These are phyloP conservation scores for Phytophthora constricta DNA, from an alignment of 352 stramenopile genomes.

Conservation along the genomic window DNA sequence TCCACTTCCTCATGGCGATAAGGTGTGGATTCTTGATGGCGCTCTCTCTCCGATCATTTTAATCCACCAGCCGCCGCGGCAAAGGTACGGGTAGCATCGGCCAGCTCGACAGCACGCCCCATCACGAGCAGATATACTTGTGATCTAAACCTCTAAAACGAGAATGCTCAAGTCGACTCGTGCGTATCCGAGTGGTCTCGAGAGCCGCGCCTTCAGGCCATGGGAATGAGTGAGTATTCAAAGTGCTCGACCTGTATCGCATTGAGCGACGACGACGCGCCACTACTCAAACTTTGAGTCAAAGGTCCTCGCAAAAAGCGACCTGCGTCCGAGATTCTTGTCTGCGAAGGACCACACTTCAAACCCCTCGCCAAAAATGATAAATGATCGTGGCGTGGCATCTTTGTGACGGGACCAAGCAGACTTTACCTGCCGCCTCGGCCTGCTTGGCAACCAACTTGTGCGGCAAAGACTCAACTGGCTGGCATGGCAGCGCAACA, in stretches of 20 bases:
- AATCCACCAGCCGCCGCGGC: not conserved
- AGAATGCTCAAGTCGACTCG: not conserved
- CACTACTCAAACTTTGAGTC: too few species aligned
- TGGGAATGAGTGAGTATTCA: too few species aligned
- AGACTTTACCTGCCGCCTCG: not conserved
- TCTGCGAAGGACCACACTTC: too few species aligned
- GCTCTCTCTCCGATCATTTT: conserved; percentile 2
- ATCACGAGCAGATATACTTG: not conserved
- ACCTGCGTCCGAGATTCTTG: not conserved
- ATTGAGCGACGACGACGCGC: too few species aligned
- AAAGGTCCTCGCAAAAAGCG: too few species aligned
- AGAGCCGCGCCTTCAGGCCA: too few species aligned
- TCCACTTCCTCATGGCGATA: too few species aligned
- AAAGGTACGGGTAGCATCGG: not conserved
- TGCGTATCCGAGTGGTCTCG: not conserved
- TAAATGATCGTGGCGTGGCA: not conserved
- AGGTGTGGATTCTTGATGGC: not conserved
- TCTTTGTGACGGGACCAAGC: not conserved
- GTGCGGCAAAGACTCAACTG: not conserved
- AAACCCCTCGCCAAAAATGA: not conserved
- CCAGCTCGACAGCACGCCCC: not conserved
- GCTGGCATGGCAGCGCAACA: too few species aligned
- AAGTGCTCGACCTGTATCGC: too few species aligned
- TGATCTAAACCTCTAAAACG: too few species aligned
- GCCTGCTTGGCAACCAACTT: not conserved